phyloP scores from a whole-genome alignment of 2,329 filamentous ascomycete species.

The Periglandula ipomoeae region DNA sequence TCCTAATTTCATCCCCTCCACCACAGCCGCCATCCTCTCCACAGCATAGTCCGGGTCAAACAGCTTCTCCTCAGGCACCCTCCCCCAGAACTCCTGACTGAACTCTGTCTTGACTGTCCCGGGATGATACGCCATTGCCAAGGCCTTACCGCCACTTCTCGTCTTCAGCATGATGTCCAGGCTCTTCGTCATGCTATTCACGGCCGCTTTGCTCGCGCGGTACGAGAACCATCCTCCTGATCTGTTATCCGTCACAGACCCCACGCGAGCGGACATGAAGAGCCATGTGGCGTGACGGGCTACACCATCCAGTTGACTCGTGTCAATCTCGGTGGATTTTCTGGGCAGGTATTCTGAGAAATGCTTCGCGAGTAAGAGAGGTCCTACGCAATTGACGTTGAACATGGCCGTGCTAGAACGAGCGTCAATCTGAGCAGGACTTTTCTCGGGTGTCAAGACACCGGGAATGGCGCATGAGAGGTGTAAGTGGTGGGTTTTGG shows the following conservation, averaged over 20 bases:
- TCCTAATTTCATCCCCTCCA: constrained; percentile 37
- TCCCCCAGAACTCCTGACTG: constrained; percentile 62
- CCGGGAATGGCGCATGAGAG: constrained; percentile 64
- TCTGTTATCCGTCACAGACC: constrained; percentile 61
- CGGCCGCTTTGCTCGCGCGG: constrained; percentile 64
- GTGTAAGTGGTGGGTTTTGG: constrained; percentile 48
- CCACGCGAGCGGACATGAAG: constrained; percentile 72
- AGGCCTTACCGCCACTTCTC: constrained; percentile 49
- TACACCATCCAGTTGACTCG: constrained; percentile 25
- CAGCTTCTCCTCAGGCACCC: constrained; percentile 50
- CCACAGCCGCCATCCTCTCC: constrained; percentile 52
- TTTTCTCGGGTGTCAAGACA: constrained; percentile 64
- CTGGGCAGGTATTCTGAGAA: constrained; percentile 60
- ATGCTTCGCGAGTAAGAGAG: constrained; percentile 68
- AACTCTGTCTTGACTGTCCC: constrained; percentile 72
- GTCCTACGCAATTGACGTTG: constrained; percentile 63
- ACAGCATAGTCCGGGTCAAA: constrained; percentile 59
- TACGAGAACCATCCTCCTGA: constrained; percentile 79
- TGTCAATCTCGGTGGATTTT: constrained; percentile 29
- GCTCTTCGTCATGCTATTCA: constrained; percentile 62
- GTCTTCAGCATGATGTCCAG: constrained; percentile 58
- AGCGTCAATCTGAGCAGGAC: constrained; percentile 54
- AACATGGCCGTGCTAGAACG: constrained; percentile 58
- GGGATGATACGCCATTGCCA: constrained; percentile 66
- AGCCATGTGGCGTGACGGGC: constrained; percentile 53